Base-by-base conservation (phyloP, 2,329 filamentous ascomycete species). In the Beauveria varroae region DNA sequence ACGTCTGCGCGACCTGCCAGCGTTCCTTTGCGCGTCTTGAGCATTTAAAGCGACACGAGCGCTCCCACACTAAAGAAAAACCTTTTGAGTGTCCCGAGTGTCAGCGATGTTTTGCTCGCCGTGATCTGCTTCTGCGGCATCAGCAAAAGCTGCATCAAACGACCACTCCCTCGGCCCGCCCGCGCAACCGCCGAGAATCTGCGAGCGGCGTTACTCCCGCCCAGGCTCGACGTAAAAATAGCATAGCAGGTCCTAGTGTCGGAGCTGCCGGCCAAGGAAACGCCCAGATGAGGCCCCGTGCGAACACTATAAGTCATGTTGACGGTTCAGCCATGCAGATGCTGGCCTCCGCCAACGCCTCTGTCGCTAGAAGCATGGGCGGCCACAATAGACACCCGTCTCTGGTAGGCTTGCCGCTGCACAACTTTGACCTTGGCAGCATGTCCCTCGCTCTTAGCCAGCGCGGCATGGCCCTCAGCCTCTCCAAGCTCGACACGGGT, bases 81-180 rank as follows among this genome's bases (percentile, higher is more conserved):
- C 95, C 95, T 1, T 99, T 99, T 69, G 92, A 97, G 75, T 99
- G 95, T 70, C 91, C 91, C 30, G 91, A 98, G 74, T 99, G 95
- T 75, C 84, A 91, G 43, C 81, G 95, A 76, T 98, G 95, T 77
- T 99, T 99, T 76, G 95, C 95, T 63, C 86, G 95, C 64, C 86
- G 95, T 66, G 95, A 99, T 75, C 77, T 99, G 67, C 82, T 99
- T 60, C 79, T 99, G 66, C 86, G 95, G 63, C 95, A 99, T 76
- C 95, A 99, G 81, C 95, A 99, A 80, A 99, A 99, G 81, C 84
- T 99, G 53, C 95, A 99, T 73, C 91, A 96, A 81, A 91, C 91
- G 28, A 90, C 91, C 14, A 92, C 92, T 0, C 90, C 95, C 6
- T 92, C 92, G 6, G 88, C 92, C 51, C 86, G 93, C 63, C 92